Base-by-base conservation (phyloP, 306 rosid genomes). In the Inga oerstediana region DNA sequence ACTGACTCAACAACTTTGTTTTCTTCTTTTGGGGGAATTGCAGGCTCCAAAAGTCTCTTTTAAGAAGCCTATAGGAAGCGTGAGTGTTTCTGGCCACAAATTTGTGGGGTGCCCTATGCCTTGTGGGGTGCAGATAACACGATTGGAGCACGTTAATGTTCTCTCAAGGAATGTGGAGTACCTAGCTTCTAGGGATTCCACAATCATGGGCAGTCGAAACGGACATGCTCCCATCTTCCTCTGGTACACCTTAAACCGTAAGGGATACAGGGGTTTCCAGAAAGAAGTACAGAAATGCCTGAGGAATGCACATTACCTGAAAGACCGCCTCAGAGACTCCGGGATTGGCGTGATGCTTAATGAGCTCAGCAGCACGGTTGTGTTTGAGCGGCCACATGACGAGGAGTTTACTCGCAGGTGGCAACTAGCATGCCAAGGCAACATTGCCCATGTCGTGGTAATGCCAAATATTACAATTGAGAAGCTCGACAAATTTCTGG, bases 71-170 rank as follows among this genome's bases (percentile, higher is more conserved):
- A 88, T 88, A 76, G 89, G 91, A 58, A 88, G 91, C 82, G 91
- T 88, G 3, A 88, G 91, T 68, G 91, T 88, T 66, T 88, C 91
- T 56, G 91, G 91, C 83, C 91, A 88, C 85, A 88, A 88, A 86
- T 89, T 85, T 17, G 92, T 89, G 32, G 92, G 91, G 58, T 89
- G 89, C 76, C 91, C 92, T 27, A 87, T 89, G 92, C 92, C 92
- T 52, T 89, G 91, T 62, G 91, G 91, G 48, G 91, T 89, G 80
- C 91, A 89, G 84, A 77, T 89, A 79, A 89, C 91, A 41, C 84
- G 91, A 85, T 82, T 87, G 87, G 78, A 83, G 83, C 75, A 86
- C 68, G 52, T 84, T 5, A 88, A 88, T 81, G 89, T 86, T 49
- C 91, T 88, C 67, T 81, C 91, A 10, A 86, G 86, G 79, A 83